Percentiles rank a stretch among this genome's conserved stretches.
phyloP scores from a whole-genome alignment of 2,329 filamentous ascomycete genomes.

The Chaetomiaceae sp. region DNA sequence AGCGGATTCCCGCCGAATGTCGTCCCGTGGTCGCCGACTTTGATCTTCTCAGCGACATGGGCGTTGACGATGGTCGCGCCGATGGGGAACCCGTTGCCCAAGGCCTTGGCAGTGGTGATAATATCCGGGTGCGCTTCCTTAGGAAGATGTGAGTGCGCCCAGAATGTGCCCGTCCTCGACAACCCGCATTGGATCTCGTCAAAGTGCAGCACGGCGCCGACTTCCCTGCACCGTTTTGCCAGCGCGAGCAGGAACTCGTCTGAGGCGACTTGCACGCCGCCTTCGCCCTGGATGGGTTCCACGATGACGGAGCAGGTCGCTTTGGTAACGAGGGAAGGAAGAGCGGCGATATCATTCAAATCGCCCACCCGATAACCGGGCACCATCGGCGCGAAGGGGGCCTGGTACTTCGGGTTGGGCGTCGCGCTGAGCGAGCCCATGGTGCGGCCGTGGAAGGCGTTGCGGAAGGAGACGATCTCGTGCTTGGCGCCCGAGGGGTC shows the following conservation, averaged over 20 bases:
- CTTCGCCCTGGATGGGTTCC: conserved; percentile 96
- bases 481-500: conserved; percentile 69
- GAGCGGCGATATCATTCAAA: conserved; percentile 73
- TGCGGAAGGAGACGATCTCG: conserved; percentile 85
- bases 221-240: conserved; percentile 77
- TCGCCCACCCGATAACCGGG: conserved; percentile 85
- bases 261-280: conserved; percentile 79
- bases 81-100: conserved; percentile 95
- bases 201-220: conserved; percentile 85
- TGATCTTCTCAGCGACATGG: conserved; percentile 62
- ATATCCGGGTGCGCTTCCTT: conserved; percentile 86
- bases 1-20: conserved; percentile 93
- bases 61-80: conserved; percentile 66
- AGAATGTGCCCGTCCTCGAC: conserved; percentile 78
- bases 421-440: conserved; percentile 96
- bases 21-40: conserved; percentile 77
- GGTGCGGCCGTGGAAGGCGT: conserved; percentile 92
- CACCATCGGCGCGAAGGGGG: conserved; percentile 91
- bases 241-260: conserved; percentile 80
- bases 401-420: conserved; percentile 96
- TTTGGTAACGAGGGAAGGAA: conserved; percentile 72
- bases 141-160: conserved; percentile 77
- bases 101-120: conserved; percentile 88
- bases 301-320: conserved; percentile 91
- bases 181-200: conserved; percentile 98